Conservation (phyloP, 2,329 filamentous ascomycete species). For the Pseudopyrenochaeta lycopersici region DNA sequence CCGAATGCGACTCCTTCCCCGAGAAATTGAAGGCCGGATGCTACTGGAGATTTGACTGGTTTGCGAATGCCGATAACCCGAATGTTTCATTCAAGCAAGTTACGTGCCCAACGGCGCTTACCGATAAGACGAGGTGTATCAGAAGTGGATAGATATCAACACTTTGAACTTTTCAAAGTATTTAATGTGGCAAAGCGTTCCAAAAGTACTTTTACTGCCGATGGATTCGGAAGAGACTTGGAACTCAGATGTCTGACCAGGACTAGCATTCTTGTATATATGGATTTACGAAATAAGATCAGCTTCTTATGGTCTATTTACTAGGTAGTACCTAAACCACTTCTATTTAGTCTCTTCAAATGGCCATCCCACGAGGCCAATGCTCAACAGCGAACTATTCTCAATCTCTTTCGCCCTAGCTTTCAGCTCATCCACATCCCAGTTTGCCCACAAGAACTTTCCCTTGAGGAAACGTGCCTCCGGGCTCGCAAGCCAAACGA, state of each 20-base stretch:
- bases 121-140: conserved; percentile 41
- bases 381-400: conserved; percentile 29
- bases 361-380: conserved; percentile 28
- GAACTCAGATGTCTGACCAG: not conserved
- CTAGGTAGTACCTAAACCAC: no score
- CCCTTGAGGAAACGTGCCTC: conserved; percentile 29
- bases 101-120: conserved; percentile 44
- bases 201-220: not conserved
- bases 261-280: conserved; percentile 8
- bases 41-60: conserved; percentile 50
- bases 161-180: not conserved
- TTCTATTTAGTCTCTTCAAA: conserved; percentile 4
- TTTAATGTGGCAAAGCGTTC: not conserved
- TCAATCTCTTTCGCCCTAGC: conserved; percentile 35
- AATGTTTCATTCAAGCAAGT: conserved; percentile 44
- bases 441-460: conserved; percentile 32
- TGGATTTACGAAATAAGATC: not conserved
- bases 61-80: conserved; percentile 45
- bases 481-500: conserved; percentile 42
- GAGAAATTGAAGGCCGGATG: conserved; percentile 47
- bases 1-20: conserved; percentile 45
- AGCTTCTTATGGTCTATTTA: not conserved
- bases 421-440: conserved; percentile 46
- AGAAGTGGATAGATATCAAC: conserved; percentile 12
- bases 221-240: not conserved